These are phyloP conservation scores for Clarireedia monteithiana DNA, from an alignment of 2,329 filamentous ascomycete species.

Conservation along the genomic window DNA sequence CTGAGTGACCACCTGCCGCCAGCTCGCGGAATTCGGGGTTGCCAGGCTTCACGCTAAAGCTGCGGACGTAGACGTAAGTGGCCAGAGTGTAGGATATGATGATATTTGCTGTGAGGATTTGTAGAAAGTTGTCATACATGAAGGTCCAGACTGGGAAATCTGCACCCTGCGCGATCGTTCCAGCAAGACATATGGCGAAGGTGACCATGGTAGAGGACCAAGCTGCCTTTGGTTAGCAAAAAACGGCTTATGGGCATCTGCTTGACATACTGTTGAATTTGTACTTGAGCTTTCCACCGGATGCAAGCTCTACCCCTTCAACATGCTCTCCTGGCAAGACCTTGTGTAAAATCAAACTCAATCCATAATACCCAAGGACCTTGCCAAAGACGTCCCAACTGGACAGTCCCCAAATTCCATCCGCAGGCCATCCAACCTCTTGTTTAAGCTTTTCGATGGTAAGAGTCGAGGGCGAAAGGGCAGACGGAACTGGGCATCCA, in stretches of 20 bases:
- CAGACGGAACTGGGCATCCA: constrained; percentile 79
- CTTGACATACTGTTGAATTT: constrained; percentile 60
- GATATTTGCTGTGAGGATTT: constrained; percentile 77
- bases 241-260: background rate
- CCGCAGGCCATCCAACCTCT: constrained; percentile 72
- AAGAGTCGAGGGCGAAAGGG: constrained; percentile 65
- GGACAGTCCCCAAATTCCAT: constrained; percentile 62
- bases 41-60: constrained; percentile 72
- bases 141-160: constrained; percentile 87
- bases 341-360: constrained; percentile 67
- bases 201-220: constrained; percentile 69
- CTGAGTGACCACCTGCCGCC: constrained; percentile 71
- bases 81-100: constrained; percentile 67
- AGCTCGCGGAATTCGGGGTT: constrained; percentile 69
- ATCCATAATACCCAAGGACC: constrained; percentile 67
- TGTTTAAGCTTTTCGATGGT: constrained; percentile 64
- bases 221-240: constrained; percentile 40
- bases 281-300: constrained; percentile 71
- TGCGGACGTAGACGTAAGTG: constrained; percentile 71
- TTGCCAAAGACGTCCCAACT: constrained; percentile 63
- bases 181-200: constrained; percentile 61
- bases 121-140: constrained; percentile 83
- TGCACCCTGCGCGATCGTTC: constrained; percentile 69
- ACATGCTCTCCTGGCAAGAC: constrained; percentile 67
- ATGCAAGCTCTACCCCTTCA: constrained; percentile 62